phyloP scores from a whole-genome alignment of 2,329 filamentous ascomycete genomes.

The Pseudopyrenochaeta lycopersici region DNA sequence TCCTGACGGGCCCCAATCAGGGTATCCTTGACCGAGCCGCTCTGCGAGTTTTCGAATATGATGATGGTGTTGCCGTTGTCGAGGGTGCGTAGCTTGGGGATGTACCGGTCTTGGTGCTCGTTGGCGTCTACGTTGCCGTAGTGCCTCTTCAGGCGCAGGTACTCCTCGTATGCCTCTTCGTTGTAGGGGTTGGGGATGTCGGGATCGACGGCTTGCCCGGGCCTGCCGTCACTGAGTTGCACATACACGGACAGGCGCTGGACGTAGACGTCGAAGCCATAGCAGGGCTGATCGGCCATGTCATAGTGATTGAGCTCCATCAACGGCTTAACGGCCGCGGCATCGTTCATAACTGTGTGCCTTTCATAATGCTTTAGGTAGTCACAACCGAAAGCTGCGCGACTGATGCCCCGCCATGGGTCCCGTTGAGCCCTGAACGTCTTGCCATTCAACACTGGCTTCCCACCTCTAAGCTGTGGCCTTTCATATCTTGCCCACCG shows the following conservation, averaged over 20 bases:
- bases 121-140: slow-evolving; percentile 39
- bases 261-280: slow-evolving; percentile 60
- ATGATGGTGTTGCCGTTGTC: slow-evolving; percentile 62
- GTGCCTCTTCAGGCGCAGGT: slow-evolving; percentile 40
- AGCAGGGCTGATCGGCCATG: slow-evolving; percentile 51
- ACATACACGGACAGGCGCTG: slow-evolving; percentile 62
- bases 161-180: slow-evolving; percentile 46
- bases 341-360: slow-evolving; percentile 23
- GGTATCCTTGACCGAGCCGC: slow-evolving; percentile 58
- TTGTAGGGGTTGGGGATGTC: slow-evolving; percentile 59
- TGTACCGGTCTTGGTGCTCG: slow-evolving; percentile 45
- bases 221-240: slow-evolving; percentile 56
- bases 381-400: slow-evolving; percentile 61
- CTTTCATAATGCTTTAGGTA: slow-evolving; percentile 59
- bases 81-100: slow-evolving; percentile 53
- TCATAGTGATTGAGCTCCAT: slow-evolving; percentile 63
- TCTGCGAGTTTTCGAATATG: slow-evolving; percentile 62
- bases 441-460: slow-evolving; percentile 61
- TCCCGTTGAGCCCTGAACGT: slow-evolving; percentile 61
- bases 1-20: slow-evolving; percentile 60
- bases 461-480: slow-evolving; percentile 59
- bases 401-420: slow-evolving; percentile 60
- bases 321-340: slow-evolving; percentile 51
- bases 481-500: slow-evolving; percentile 59
- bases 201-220: slow-evolving; percentile 49